Conservation (phyloP, 1,284 basidiomycete species). For the Cutaneotrichosporon sp. region DNA sequence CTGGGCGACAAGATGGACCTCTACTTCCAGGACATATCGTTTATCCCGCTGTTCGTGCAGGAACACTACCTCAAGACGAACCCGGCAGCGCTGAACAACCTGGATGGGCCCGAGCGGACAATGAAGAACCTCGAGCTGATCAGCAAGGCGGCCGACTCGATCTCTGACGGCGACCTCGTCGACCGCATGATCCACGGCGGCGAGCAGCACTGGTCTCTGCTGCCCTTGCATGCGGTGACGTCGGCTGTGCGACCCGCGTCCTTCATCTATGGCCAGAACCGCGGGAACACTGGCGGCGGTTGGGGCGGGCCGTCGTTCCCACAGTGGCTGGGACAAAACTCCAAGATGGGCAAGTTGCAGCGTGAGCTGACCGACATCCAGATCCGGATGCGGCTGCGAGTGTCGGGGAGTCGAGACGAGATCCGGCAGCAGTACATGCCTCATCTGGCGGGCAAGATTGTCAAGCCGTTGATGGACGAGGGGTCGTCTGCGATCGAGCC, state of each 20-base stretch:
- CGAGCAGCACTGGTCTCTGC: constrained; percentile 92
- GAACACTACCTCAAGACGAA: constrained; percentile 86
- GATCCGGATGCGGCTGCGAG: constrained; percentile 87
- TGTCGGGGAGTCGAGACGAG: constrained; percentile 81
- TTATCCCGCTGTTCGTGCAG: constrained; percentile 93
- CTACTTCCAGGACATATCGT: constrained; percentile 93
- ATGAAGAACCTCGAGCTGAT: constrained; percentile 75
- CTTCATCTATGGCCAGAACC: constrained; percentile 62
- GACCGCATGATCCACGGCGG: constrained; percentile 93
- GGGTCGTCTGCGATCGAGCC: constrained; percentile 69
- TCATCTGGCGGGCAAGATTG: constrained; percentile 69
- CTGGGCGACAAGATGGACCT: constrained; percentile 89
- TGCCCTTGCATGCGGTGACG: constrained; percentile 87
- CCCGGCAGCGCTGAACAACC: constrained; percentile 57
- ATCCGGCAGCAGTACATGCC: constrained; percentile 89
- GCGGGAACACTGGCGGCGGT: constrained; percentile 44
- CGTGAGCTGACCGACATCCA: constrained; percentile 85
- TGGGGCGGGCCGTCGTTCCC: constrained; percentile 73
- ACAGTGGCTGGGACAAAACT: constrained; percentile 96
- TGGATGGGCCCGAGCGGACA: constrained; percentile 60
- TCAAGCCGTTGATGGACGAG: constrained; percentile 65
- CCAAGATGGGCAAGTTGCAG: constrained; percentile 75
- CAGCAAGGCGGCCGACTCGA: constrained; percentile 78
- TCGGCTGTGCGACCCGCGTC: constrained; percentile 83
- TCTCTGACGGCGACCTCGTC: constrained; percentile 93